Percentiles rank a stretch among this genome's conserved stretches.
Evolutionary conservation across 768 basidiomycete genomes (phyloP).

Genomic region (Zangia roseola): DNA sequence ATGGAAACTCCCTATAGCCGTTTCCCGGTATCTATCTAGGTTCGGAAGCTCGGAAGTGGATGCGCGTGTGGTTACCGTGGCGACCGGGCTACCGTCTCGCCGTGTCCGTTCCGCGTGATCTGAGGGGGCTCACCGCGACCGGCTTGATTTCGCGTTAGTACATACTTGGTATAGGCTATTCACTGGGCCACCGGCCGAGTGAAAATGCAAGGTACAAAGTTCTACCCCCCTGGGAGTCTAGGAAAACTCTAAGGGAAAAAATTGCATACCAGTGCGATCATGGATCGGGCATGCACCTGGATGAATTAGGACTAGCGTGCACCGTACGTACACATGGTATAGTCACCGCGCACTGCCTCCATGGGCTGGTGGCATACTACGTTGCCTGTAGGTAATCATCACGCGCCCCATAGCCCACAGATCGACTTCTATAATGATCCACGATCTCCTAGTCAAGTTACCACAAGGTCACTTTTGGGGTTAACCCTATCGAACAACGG

Average conservation of each 20-base stretch:
- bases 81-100: conserved; percentile 26
- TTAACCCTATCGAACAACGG: not conserved
- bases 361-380: too few species aligned
- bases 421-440: conserved; percentile 11
- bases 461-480: conserved; percentile 8
- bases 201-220: conserved; percentile 21
- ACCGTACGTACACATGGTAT: too few species aligned
- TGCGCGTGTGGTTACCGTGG: conserved; percentile 23
- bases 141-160: not conserved
- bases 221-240: not conserved
- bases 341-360: too few species aligned
- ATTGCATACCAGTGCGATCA: conserved; percentile 2
- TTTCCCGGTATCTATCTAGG: too few species aligned
- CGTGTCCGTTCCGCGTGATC: conserved; percentile 34
- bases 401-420: not conserved
- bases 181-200: not conserved
- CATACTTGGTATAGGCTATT: conserved; percentile 1
- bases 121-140: not conserved
- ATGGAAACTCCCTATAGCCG: too few species aligned
- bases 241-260: conserved; percentile 6
- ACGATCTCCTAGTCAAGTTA: conserved; percentile 3
- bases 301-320: too few species aligned
- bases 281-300: conserved; percentile 5
- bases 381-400: not conserved
- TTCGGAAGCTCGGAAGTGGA: conserved; percentile 1